phyloP scores from a whole-genome alignment of 176 grass and related monocot species.

The Bonia amplexicaulis region DNA sequence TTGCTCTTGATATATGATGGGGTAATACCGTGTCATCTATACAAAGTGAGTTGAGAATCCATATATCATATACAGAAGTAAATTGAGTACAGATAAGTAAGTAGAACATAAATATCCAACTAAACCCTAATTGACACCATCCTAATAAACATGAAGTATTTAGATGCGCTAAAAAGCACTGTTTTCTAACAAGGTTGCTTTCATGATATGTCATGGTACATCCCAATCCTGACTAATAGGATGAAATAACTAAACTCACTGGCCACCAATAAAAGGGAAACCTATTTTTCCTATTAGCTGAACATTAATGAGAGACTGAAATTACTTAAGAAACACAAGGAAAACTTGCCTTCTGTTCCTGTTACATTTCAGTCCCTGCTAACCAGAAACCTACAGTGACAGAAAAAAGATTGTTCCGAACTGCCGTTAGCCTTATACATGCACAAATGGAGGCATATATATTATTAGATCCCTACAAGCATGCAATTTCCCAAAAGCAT shows the following conservation, averaged over 20 bases:
- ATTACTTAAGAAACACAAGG: conserved; percentile 6
- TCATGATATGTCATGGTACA: not conserved
- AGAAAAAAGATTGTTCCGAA: not conserved
- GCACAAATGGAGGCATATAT: not conserved
- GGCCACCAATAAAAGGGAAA: not conserved
- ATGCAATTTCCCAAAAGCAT: not conserved
- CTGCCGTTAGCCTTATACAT: not conserved
- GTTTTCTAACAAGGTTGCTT: not conserved
- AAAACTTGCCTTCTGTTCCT: conserved; percentile 1
- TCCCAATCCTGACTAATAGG: not conserved
- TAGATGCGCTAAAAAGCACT: not conserved
- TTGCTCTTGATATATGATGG: not conserved
- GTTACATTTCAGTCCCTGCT: not conserved
- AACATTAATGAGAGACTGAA: not conserved
- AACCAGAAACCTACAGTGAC: not conserved
- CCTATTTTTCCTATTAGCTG: not conserved
- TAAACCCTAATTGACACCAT: not conserved
- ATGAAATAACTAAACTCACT: not conserved
- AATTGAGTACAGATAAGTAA: not conserved
- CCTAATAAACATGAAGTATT: not conserved
- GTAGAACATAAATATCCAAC: not conserved
- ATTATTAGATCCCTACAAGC: not conserved
- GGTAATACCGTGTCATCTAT: not conserved
- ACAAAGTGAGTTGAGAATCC: not conserved
- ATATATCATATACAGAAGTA: not conserved